A percentile compares a stretch with the other conserved stretches of the same genome.
Conservation (phyloP, 2,329 filamentous ascomycete genomes). For the Sporothrix luriei region DNA sequence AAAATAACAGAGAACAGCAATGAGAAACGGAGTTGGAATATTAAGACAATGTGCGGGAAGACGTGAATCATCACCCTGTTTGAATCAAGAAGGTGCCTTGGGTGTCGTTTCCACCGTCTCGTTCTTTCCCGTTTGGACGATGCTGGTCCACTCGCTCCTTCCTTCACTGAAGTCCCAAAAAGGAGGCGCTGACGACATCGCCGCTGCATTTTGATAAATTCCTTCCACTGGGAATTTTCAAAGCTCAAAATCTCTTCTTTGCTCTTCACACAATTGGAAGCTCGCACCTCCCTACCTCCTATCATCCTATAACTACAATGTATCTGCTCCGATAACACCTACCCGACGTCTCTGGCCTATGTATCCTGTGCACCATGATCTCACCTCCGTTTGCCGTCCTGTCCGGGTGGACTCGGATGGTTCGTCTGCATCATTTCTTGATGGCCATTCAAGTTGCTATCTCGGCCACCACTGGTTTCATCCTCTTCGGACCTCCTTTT, state of each 20-base stretch:
- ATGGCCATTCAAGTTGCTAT: not conserved
- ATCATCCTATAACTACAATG: not conserved
- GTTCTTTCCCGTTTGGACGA: no score
- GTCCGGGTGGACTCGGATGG: not conserved
- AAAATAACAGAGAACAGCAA: no score
- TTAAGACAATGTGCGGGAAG: no score
- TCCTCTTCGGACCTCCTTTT: slow-evolving; percentile 6
- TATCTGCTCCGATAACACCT: not conserved
- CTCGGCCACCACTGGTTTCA: not conserved
- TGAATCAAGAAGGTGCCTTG: no score
- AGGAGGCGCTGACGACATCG: no score
- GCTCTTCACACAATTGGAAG: not conserved
- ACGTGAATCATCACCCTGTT: no score
- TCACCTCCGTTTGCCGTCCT: not conserved
- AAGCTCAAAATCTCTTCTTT: not conserved
- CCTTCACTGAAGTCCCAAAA: no score
- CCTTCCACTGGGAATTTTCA: no score
- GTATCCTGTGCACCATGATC: not conserved
- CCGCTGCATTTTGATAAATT: no score
- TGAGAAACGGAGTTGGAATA: no score
- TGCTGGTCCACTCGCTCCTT: no score
- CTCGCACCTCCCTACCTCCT: not conserved
- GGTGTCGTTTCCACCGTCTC: no score
- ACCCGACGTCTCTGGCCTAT: not conserved
- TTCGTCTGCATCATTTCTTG: not conserved